phyloP scores from a whole-genome alignment of 441 rosid species.

The Populus hybrid region DNA sequence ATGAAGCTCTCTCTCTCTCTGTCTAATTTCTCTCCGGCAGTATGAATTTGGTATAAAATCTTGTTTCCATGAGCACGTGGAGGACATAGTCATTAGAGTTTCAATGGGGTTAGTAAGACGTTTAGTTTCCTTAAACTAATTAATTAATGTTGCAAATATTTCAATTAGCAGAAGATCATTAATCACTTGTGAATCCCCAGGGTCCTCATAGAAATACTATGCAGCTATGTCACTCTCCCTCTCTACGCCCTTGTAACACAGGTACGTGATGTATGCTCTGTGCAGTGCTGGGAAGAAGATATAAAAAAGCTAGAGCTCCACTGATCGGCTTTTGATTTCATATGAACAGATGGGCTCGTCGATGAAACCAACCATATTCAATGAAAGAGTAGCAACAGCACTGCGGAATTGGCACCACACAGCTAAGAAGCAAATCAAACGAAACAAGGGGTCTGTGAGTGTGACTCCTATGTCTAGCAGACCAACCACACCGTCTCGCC shows the following conservation, averaged over 20 bases:
- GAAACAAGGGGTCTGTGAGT: constrained; percentile 38
- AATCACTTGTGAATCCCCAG: constrained; percentile 32
- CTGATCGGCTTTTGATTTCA: neutral
- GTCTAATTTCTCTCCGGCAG: constrained; percentile 27
- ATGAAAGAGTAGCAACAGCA: constrained; percentile 69
- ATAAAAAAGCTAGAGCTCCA: too few relatives aligned
- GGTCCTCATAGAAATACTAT: constrained; percentile 62
- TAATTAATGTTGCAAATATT: neutral
- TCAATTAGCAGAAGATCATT: neutral
- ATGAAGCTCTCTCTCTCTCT: neutral
- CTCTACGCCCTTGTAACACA: constrained; percentile 88
- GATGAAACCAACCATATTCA: constrained; percentile 83
- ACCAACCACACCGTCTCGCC: constrained; percentile 57
- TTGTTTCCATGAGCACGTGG: constrained; percentile 60
- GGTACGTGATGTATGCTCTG: constrained; percentile 22
- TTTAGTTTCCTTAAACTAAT: too few relatives aligned
- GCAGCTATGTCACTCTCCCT: constrained; percentile 89
- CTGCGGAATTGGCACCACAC: constrained; percentile 71
- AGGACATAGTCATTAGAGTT: constrained; percentile 59
- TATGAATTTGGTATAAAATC: constrained; percentile 47
- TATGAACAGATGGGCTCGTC: constrained; percentile 76
- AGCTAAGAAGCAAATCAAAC: constrained; percentile 61
- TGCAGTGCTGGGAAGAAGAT: too few relatives aligned
- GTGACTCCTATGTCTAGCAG: constrained; percentile 62
- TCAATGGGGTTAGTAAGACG: constrained; percentile 61